These are phyloP conservation scores for Psidium friedrichsthalianum DNA, from an alignment of 345 rosid species.

Conservation along the genomic window DNA sequence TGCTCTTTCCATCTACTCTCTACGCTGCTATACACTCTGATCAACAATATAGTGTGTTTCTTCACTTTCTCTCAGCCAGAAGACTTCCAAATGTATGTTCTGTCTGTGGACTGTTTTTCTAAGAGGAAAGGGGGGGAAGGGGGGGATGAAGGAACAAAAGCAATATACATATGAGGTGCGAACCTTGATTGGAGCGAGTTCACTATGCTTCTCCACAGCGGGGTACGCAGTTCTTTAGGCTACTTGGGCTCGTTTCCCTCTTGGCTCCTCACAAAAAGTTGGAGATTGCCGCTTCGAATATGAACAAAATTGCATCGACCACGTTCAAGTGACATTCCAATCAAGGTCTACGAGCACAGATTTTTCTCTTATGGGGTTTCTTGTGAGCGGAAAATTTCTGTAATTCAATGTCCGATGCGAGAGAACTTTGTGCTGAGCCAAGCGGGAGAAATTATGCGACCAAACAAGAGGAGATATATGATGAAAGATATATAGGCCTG, in stretches of 20 bases:
- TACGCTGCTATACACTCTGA: background rate
- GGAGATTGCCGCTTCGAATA: background rate
- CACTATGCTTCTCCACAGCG: background rate
- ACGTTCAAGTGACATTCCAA: background rate
- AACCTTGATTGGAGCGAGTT: background rate
- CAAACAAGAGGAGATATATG: conserved; percentile 53
- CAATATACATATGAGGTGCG: background rate
- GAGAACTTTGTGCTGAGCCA: conserved; percentile 5
- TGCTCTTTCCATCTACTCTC: background rate
- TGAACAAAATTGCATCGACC: background rate
- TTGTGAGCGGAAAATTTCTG: background rate
- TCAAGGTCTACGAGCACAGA: background rate
- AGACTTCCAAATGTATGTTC: background rate
- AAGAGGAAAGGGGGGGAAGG: background rate
- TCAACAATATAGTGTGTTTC: background rate
- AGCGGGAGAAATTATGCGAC: conserved; percentile 17
- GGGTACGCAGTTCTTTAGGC: background rate
- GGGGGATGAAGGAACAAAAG: background rate
- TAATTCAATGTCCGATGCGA: background rate
- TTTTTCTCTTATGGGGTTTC: background rate
- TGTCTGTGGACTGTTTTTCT: background rate
- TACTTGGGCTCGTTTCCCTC: background rate
- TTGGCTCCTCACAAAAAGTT: background rate
- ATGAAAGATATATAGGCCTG: conserved; percentile 60
- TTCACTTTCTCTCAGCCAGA: background rate